A percentile compares a stretch with the other conserved stretches of the same genome.
These are phyloP conservation scores for Phytophthora pisi DNA, from an alignment of 352 stramenopile genomes.

Conservation along the genomic window DNA sequence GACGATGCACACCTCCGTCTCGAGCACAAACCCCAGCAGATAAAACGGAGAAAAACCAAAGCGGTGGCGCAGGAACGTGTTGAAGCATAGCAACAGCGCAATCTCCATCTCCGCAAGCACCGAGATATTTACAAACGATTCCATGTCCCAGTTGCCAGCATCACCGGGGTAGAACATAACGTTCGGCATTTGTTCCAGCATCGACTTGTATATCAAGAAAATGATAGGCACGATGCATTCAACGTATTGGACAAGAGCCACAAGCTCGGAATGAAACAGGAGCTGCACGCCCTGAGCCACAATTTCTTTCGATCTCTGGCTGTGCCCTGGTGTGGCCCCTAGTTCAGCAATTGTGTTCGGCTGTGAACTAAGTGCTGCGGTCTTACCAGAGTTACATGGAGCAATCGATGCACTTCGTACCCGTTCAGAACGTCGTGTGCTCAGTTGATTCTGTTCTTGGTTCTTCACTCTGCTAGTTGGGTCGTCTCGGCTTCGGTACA, in stretches of 20 bases:
- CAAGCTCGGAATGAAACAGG: neutral
- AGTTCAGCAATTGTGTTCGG: neutral
- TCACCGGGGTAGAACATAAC: neutral
- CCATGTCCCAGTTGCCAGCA: too few species aligned
- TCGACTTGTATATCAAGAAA: neutral
- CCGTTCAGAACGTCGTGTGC: neutral
- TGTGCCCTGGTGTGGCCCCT: neutral
- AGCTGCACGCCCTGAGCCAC: neutral
- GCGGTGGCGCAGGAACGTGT: too few species aligned
- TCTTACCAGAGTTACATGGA: neutral
- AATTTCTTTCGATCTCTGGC: neutral
- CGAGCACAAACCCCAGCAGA: too few species aligned
- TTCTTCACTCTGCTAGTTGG: neutral
- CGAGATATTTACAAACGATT: too few species aligned
- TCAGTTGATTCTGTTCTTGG: neutral
- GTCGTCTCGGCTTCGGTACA: neutral
- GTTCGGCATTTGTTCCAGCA: neutral
- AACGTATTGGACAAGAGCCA: neutral
- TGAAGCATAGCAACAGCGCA: too few species aligned
- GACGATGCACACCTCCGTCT: too few species aligned
- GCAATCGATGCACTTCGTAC: neutral
- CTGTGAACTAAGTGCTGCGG: neutral
- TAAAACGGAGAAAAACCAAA: too few species aligned
- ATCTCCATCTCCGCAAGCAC: too few species aligned
- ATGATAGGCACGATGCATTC: neutral